Base-by-base conservation (phyloP, 208 protist species). In the Trypanosoma vivax region DNA sequence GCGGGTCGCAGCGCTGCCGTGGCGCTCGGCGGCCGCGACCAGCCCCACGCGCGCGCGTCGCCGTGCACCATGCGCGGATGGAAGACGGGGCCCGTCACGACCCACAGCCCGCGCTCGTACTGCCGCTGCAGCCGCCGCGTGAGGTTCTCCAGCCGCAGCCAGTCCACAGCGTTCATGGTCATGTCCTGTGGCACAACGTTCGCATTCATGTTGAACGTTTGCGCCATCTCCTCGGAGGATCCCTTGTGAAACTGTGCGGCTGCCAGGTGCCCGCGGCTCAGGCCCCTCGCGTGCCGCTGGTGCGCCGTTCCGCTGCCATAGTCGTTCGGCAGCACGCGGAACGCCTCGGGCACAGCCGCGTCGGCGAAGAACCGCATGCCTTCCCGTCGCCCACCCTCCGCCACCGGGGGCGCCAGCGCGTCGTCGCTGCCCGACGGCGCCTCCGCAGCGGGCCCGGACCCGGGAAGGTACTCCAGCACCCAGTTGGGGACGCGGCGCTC, bases 111-210 rank as follows among this genome's bases (percentile, higher is more conserved):
- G 52, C 46, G 33, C 41, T 60, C 23, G 50, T 65, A 46, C 21
- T 50, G 31, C 28, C 45, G 56, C 48, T 58, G 39, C 60, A 42
- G 76, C 41, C 61, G 78, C n/a, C 65, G 57, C 28, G 69, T 81
- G 39, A 93, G 69, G 24, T 62, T 54, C 68, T 93, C 86, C 25
- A 93, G 51, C 11, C 86, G 76, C 42, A 81, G 50, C 83, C 86
- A 93, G 55, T 93, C 86, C 49, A 77, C 38, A 24, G 77, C 79
- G 60, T 93, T 93, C 57, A 79, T 43, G 30, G 82, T 86, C 76
- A 83, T 88, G 60, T 90, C 82, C 64, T 93, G 86, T 43, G 86
- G 86, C 9, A 90, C 77, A 33, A 90, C 81, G 65, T 93, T 93
- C 13, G 81, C 80, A 52, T 73, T 90, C 73, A 93, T 81, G 57